phyloP scores from a whole-genome alignment of 495 filamentous ascomycete genomes.

The Trichoderma virens region DNA sequence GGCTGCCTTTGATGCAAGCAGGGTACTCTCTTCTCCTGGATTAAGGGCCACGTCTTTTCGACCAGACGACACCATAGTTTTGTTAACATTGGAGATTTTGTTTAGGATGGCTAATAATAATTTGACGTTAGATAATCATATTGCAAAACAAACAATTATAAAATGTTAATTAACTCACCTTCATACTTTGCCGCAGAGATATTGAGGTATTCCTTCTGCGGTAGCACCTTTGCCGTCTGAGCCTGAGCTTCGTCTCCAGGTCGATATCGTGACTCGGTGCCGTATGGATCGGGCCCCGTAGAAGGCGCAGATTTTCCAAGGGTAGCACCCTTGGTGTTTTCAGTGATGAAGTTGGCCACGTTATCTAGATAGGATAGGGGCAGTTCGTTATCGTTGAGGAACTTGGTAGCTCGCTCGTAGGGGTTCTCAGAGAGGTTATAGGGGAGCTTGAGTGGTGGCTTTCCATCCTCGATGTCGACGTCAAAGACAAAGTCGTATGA shows the following conservation, averaged over 20 bases:
- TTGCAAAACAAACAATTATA: not conserved
- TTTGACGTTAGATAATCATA: not conserved
- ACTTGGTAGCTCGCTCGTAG: constrained; percentile 86
- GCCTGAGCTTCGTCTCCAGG: constrained; percentile 45
- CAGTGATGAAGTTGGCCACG: constrained; percentile 86
- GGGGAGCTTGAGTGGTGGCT: constrained; percentile 86
- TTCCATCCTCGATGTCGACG: constrained; percentile 94
- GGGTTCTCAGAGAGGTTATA: constrained; percentile 91
- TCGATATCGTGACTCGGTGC: constrained; percentile 67
- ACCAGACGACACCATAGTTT: constrained; percentile 54
- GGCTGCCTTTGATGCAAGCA: constrained; percentile 47
- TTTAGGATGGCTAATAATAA: constrained; percentile 54
- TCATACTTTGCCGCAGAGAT: constrained; percentile 44
- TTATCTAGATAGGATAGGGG: constrained; percentile 86
- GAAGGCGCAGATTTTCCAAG: constrained; percentile 45
- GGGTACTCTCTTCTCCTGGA: constrained; percentile 53
- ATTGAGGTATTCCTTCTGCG: constrained; percentile 77
- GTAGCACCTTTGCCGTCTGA: constrained; percentile 56
- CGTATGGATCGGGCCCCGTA: constrained; percentile 60
- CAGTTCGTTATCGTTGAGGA: constrained; percentile 84
- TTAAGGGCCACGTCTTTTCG: constrained; percentile 68
- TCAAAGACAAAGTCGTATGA: constrained; percentile 98
- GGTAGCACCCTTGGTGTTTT: constrained; percentile 80
- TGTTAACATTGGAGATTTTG: constrained; percentile 67
- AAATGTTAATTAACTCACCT: constrained; percentile 18